Evolutionary conservation across 768 basidiomycete species (phyloP).

Genomic region (Myochromella boudieri): DNA sequence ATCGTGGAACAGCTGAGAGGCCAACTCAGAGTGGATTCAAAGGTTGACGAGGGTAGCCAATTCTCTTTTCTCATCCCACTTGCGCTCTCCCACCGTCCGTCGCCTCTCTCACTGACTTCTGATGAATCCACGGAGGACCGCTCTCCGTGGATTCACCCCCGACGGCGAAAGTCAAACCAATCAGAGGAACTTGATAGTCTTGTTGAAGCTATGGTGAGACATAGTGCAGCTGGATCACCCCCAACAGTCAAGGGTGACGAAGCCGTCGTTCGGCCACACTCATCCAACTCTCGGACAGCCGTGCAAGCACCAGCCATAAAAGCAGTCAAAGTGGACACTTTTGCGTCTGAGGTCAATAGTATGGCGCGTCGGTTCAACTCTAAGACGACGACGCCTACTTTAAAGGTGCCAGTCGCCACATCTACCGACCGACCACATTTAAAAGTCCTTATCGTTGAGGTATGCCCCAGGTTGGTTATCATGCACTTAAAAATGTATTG

Average conservation of each 20-base stretch:
- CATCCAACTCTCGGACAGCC: neutral
- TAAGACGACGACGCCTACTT: too few species aligned
- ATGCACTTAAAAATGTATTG: neutral
- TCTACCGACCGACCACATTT: too few species aligned
- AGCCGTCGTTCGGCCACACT: neutral
- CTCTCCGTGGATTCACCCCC: constrained; percentile 22
- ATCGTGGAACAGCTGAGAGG: constrained; percentile 80
- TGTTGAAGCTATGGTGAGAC: constrained; percentile 46
- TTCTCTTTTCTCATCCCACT: constrained; percentile 77
- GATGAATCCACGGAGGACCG: constrained; percentile 19
- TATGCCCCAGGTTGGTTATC: constrained; percentile 21
- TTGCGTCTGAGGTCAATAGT: constrained; percentile 17
- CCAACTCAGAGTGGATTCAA: constrained; percentile 76
- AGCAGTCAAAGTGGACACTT: constrained; percentile 35
- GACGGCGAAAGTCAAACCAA: constrained; percentile 25
- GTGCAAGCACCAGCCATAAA: constrained; percentile 28
- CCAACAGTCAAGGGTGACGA: constrained; percentile 1
- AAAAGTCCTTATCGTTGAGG: constrained; percentile 70
- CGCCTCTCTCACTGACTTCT: constrained; percentile 14
- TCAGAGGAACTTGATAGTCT: constrained; percentile 42
- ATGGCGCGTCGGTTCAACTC: constrained; percentile 9
- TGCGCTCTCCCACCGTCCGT: constrained; percentile 30
- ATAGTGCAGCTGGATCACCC: constrained; percentile 21
- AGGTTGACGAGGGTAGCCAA: constrained; percentile 60
- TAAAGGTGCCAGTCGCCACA: too few species aligned